Conservation (phyloP, 176 grass and related monocot genomes). For the Phoenix dactylifera region DNA sequence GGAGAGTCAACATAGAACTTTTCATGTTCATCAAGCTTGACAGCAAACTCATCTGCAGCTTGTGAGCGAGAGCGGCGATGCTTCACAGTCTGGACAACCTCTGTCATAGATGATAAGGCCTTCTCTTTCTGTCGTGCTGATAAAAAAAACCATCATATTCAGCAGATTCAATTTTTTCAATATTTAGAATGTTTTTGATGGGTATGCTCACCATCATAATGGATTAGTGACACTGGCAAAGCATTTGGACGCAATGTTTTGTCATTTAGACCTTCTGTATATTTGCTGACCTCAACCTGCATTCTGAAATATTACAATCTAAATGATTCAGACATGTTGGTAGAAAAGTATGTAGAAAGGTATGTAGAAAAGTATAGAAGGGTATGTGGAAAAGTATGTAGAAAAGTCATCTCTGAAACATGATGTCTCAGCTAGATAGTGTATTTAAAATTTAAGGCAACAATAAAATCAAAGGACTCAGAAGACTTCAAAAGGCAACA, state of each 20-base stretch:
- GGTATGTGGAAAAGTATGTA: no score
- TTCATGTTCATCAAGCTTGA: slow-evolving; percentile 30
- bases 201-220: slow-evolving; percentile 58
- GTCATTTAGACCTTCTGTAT: slow-evolving; percentile 88
- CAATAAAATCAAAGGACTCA: no score
- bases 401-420: no score
- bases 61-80: slow-evolving; percentile 39
- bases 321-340: no score
- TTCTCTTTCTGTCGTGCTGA: slow-evolving; percentile 85
- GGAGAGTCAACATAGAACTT: slow-evolving; percentile 29
- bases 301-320: slow-evolving; percentile 39
- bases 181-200: background rate
- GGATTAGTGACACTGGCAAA: slow-evolving; percentile 91
- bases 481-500: no score
- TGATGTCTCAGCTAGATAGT: no score
- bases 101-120: slow-evolving; percentile 76
- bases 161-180: background rate
- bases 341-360: background rate
- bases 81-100: slow-evolving; percentile 90
- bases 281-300: slow-evolving; percentile 99
- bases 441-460: no score
- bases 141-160: background rate
- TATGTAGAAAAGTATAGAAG: background rate
- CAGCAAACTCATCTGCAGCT: slow-evolving; percentile 19
- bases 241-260: slow-evolving; percentile 85